Evolutionary conservation across 352 stramenopile genomes (phyloP).

Genomic region (Pythium aquatile): DNA sequence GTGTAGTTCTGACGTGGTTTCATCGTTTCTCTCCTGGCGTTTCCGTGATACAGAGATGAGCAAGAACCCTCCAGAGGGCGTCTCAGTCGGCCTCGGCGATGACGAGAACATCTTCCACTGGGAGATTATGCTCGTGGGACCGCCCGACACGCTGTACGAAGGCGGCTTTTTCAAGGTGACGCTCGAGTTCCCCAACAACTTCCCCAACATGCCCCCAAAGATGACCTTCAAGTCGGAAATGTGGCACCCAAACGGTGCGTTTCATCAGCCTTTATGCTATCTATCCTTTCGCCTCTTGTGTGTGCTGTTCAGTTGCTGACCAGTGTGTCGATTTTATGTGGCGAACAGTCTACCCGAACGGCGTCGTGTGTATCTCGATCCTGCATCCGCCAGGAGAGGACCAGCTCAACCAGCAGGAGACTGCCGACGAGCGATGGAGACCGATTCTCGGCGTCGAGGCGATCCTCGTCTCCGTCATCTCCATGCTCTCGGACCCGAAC

Average conservation of each 20-base stretch:
- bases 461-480: constrained; percentile 97
- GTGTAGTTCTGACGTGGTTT: not conserved
- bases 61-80: constrained; percentile 97
- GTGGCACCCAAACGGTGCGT: constrained; percentile 98
- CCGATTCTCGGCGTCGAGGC: constrained; percentile 97
- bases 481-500: constrained; percentile 99
- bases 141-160: constrained; percentile 93
- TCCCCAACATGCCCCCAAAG: constrained; percentile 98
- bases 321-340: not conserved
- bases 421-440: constrained; percentile 97
- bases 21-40: not conserved
- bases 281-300: too few species aligned
- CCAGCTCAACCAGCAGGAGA: constrained; percentile 97
- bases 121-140: constrained; percentile 98
- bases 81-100: constrained; percentile 97
- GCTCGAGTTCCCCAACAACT: constrained; percentile 97
- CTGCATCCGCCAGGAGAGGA: constrained; percentile 98
- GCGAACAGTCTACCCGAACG: constrained; percentile 94
- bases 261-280: too few species aligned
- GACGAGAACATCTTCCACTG: constrained; percentile 99
- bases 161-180: constrained; percentile 98
- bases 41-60: constrained; percentile 88
- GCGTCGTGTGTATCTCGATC: constrained; percentile 99
- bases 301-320: not conserved
- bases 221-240: constrained; percentile 99